Base-by-base conservation (phyloP, 2,329 filamentous ascomycete species). In the Talaromyces verruculosus region DNA sequence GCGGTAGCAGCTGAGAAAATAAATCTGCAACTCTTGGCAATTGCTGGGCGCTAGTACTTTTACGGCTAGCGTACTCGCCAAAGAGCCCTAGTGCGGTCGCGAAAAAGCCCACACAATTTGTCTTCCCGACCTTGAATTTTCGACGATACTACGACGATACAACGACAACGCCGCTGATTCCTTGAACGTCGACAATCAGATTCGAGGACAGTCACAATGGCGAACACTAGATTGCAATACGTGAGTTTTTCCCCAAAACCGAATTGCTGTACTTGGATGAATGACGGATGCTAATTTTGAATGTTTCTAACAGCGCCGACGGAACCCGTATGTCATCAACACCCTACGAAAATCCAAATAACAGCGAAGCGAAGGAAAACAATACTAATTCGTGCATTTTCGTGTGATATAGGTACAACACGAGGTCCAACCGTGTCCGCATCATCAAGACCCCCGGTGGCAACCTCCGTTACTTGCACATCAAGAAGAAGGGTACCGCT, bases 401-500 rank as follows among this genome's bases (percentile, higher is more conserved):
- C 64, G 69, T 67, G 69, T 67, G 70, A 74, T 63, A 43, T 79
- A 95, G 92, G 81, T 99, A 98, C 91, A 98, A 98, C 90, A 98
- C 94, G 82, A 87, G 87, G 82, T 96, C 92, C 83, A 97, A 99
- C 91, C 92, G 93, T 84, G 94, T 95, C 82, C 91, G 95, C 81
- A 87, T 96, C 79, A 83, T 97, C 84, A 95, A 95, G 89, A 99
- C 95, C 74, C 95, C 96, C 75, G 96, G 95, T 83, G 95, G 95
- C 82, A 88, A 94, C 82, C 89, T 97, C 79, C 90, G 95, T 82
- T 90, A 97, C 81, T 91, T 98, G 77, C 94, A 99, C 90, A 93
- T 97, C 87, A 98, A 98, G 91, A 99, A 99, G 92, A 91, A 90
- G 83, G 95, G 93, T 77, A 96, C 93, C 81, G 91, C 93, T 72